These are phyloP conservation scores for Exserohilum turcica DNA, from an alignment of 2,329 filamentous ascomycete species.

Conservation along the genomic window DNA sequence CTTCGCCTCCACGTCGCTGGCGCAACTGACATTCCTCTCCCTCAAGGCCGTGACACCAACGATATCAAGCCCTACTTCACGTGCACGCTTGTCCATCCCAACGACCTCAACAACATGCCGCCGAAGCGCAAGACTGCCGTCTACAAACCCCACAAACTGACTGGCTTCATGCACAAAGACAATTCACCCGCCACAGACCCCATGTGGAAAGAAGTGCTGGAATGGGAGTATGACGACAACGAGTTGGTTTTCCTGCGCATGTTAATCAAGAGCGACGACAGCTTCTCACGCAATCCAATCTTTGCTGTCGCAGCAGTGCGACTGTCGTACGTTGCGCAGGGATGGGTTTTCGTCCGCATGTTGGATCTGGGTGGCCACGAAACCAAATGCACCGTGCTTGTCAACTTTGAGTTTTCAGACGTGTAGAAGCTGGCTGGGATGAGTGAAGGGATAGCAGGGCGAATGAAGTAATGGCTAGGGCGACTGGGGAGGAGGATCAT, in stretches of 20 bases:
- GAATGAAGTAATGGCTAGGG: neutral
- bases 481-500: neutral
- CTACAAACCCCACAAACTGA: slow-evolving; percentile 65
- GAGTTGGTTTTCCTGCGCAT: slow-evolving; percentile 69
- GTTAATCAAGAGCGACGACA: slow-evolving; percentile 70
- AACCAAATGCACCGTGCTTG: slow-evolving; percentile 65
- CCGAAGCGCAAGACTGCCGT: slow-evolving; percentile 66
- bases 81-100: slow-evolving; percentile 66
- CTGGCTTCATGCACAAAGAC: slow-evolving; percentile 61
- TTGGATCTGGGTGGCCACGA: slow-evolving; percentile 68
- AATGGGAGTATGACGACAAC: slow-evolving; percentile 72
- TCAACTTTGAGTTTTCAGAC: slow-evolving; percentile 62
- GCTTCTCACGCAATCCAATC: slow-evolving; percentile 65
- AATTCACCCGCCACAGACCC: slow-evolving; percentile 66
- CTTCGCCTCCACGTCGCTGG: slow-evolving; percentile 66
- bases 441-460: neutral
- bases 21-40: slow-evolving; percentile 65
- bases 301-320: slow-evolving; percentile 66
- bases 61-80: slow-evolving; percentile 69
- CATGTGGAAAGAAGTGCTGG: slow-evolving; percentile 68
- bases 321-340: slow-evolving; percentile 60
- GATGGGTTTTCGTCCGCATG: slow-evolving; percentile 69
- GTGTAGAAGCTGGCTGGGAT: slow-evolving; percentile 15
- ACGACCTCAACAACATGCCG: slow-evolving; percentile 54
- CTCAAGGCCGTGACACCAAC: slow-evolving; percentile 52